Conservation (phyloP, 2,329 filamentous ascomycete genomes). For the Iodosphaeria phyllophila region DNA sequence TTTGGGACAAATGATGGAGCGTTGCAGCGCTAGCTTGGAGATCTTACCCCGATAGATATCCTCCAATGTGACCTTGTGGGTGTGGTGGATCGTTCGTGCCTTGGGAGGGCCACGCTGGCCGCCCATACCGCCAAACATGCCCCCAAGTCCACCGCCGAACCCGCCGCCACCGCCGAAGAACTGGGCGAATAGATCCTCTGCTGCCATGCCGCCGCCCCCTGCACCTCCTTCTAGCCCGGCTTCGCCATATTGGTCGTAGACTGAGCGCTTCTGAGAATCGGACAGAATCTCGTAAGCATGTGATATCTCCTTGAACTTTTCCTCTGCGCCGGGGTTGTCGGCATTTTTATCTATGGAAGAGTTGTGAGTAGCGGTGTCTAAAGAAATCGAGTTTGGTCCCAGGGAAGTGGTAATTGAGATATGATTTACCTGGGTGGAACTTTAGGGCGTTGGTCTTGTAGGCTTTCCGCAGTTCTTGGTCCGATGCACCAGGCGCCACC, state of each 20-base stretch:
- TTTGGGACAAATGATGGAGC: slow-evolving; percentile 90
- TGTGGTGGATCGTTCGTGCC: slow-evolving; percentile 92
- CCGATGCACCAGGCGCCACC: slow-evolving; percentile 63
- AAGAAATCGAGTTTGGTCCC: neutral
- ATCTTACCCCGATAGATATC: slow-evolving; percentile 97
- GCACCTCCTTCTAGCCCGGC: slow-evolving; percentile 83
- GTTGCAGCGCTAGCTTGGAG: slow-evolving; percentile 91
- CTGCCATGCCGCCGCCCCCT: slow-evolving; percentile 76
- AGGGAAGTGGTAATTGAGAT: neutral
- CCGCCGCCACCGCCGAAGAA: slow-evolving; percentile 76
- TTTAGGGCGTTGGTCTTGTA: slow-evolving; percentile 74
- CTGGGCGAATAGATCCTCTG: slow-evolving; percentile 89
- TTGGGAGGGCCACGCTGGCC: slow-evolving; percentile 67
- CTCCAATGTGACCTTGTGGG: slow-evolving; percentile 94
- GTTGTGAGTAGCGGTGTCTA: neutral
- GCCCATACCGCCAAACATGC: slow-evolving; percentile 59
- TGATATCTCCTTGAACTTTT: slow-evolving; percentile 97
- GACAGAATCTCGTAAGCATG: slow-evolving; percentile 91
- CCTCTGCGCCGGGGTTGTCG: slow-evolving; percentile 78
- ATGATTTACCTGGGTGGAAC: slow-evolving; percentile 59
- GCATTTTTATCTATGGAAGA: slow-evolving; percentile 69
- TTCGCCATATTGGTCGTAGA: slow-evolving; percentile 97
- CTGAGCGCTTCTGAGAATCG: slow-evolving; percentile 72
- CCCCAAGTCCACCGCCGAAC: slow-evolving; percentile 53
- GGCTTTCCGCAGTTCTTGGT: slow-evolving; percentile 77